Evolutionary conservation across 441 rosid genomes (phyloP), one percentile per base, ranked within the genome.

Genomic region (Pelargonium australe): DNA sequence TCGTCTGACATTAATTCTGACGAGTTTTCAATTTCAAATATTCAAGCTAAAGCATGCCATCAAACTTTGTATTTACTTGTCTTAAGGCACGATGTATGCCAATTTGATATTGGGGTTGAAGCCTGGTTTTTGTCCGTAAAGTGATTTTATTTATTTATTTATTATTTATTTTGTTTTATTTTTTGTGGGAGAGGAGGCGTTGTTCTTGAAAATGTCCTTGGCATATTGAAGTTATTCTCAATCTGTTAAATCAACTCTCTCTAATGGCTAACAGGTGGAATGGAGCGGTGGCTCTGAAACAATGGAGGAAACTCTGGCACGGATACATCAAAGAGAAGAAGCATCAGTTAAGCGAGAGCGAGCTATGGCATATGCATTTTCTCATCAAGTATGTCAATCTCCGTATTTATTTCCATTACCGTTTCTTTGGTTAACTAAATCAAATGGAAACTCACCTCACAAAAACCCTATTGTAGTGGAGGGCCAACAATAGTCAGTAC

Each of bases 331-430:
- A 67, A 88, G 91, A 75, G 99, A 89, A 87, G 93, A 87, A 80
- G 96, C 99, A 6, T 87, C 94, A 2, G 85, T 91, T 66, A 91
- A 86, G 83, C 83, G 97, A 17, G 97, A 94, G 68, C 83, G 97
- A 73, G 80, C 95, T 44, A 82, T 94, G 90, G 99, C 99, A 45
- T 91, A 94, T 70, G 95, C 99, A 71, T 91, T 91, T 73, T 83
- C 94, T 76, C 99, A 94, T 81, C 99, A 91, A 91, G 98, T 89
- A 81, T 55, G 12, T 64, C 55, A 53, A 57, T 19, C 23, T 12
- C 10, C 1, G 20, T 41, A 23, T 0, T 13, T 19, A 47, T 60
- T 61, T 63, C 66, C 20, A 2, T 23, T 14, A 4, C 51, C 64
- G 61, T 14, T 49, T 2, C n/a, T 0, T 55, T 41, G 23, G 60